Base-by-base conservation (phyloP, 192 early-diverging fungal genomes). In the Linderina pennispora region DNA sequence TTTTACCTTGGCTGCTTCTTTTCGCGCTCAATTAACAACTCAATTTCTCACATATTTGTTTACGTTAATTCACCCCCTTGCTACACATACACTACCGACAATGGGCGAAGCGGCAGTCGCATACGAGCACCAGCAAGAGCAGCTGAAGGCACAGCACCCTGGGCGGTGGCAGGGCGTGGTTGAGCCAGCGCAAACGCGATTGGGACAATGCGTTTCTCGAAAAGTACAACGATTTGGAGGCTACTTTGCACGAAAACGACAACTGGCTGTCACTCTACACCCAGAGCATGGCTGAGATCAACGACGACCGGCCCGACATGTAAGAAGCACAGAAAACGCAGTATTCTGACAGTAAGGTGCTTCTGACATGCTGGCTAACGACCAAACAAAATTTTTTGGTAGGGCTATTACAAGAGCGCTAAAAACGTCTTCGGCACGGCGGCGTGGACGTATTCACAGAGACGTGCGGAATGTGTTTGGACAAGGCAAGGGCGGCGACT, bases 171-270 rank as follows among this genome's bases (percentile, higher is more conserved):
- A n/a, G n/a, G 23, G 55, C 61, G 21, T 73, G 69, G 69, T 49
- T 73, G 19, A 40, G 58, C 1, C 48, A 50, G 17, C 51, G 45
- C 18, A 73, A 73, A 33, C 69, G 69, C 19, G 62, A 73, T 53
- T 73, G 69, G 69, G 69, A 73, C 14, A 61, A 64, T 31, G 69
- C 69, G 37, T 73, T 73, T 36, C 20, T 62, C 10, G 20, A 53
- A 46, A 73, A 73, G 42, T 61, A 61, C 42, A 35, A 48, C 15
- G 69, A 73, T 36, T 38, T 73, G n/a, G 69, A 73, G 34, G 37
- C 69, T 2, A 73, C 69, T 16, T 25, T 73, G 35, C 62, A 62
- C 16, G 69, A 73, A 32, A 73, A 73, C 55, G 69, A 73, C 43
- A 43, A 45, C 43, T 73, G 69, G 69, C 50, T 73, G 22, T 48